phyloP scores from a whole-genome alignment of 78 protist species.

The Tieghemostelium lacteum region DNA sequence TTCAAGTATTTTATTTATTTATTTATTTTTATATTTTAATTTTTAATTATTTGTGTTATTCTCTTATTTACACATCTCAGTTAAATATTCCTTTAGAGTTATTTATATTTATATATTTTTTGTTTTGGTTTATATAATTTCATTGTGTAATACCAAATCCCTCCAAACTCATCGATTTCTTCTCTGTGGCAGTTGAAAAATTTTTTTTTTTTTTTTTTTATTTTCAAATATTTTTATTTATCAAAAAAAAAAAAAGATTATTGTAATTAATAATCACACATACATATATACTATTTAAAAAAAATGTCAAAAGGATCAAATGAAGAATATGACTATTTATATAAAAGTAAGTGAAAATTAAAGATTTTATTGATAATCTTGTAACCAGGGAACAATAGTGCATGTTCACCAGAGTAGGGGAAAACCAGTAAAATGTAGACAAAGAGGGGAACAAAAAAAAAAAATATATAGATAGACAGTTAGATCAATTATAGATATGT shows the following conservation, averaged over 20 bases:
- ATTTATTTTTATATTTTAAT: background rate
- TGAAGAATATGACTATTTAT: constrained; percentile 85
- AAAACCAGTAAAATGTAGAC: background rate
- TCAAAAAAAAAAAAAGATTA: background rate
- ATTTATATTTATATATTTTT: background rate
- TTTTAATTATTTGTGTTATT: background rate
- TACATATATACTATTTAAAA: background rate
- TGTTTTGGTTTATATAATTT: constrained; percentile 10
- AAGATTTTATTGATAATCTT: background rate
- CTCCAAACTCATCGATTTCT: background rate
- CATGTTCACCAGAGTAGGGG: background rate
- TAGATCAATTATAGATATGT: too few species aligned
- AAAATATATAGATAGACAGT: too few species aligned
- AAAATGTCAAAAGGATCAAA: constrained; percentile 73
- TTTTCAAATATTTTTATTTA: background rate
- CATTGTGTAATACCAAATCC: background rate
- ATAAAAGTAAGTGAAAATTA: constrained; percentile 52
- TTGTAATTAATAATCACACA: background rate
- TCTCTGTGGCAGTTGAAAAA: too few species aligned
- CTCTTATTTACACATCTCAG: too few species aligned
- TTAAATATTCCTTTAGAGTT: too few species aligned
- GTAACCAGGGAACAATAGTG: background rate
- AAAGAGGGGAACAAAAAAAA: background rate
- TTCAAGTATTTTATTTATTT: background rate
- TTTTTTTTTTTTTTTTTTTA: background rate